phyloP scores from a whole-genome alignment of 768 basidiomycete genomes.

The Auriscalpium vulgare region DNA sequence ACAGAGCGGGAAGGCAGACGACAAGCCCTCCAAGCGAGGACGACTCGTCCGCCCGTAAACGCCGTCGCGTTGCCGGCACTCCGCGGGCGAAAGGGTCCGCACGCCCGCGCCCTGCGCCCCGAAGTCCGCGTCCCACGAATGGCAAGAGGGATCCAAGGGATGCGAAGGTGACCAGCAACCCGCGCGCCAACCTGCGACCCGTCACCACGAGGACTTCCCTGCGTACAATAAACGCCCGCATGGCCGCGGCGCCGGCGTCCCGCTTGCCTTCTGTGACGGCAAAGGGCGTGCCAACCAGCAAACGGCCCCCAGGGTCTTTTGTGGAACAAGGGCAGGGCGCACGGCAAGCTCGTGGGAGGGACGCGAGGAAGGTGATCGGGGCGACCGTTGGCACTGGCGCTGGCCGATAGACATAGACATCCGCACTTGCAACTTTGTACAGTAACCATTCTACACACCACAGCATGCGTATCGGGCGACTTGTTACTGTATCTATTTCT shows the following conservation, averaged over 20 bases:
- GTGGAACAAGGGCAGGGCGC: no score
- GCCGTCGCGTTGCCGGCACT: constrained; percentile 5
- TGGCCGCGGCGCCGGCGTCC: background rate
- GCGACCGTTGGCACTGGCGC: no score
- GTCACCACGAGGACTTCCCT: constrained; percentile 11
- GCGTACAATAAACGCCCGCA: constrained; percentile 1
- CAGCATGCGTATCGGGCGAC: no score
- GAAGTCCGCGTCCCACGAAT: background rate
- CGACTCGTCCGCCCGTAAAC: constrained; percentile 5
- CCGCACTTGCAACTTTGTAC: no score
- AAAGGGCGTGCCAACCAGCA: no score
- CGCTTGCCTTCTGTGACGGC: no score
- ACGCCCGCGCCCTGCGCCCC: constrained; percentile 1
- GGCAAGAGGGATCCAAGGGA: background rate
- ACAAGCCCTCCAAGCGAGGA: background rate
- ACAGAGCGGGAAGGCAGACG: background rate
- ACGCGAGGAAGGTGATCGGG: no score
- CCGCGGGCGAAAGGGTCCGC: background rate
- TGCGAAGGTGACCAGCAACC: background rate
- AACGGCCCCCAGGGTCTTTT: no score
- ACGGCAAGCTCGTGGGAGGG: no score
- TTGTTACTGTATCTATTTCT: no score
- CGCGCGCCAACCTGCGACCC: background rate
- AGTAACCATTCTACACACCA: no score
- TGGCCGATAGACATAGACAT: no score